These are phyloP conservation scores for Globisporangium parvum DNA, from an alignment of 352 stramenopile genomes.

Conservation along the genomic window DNA sequence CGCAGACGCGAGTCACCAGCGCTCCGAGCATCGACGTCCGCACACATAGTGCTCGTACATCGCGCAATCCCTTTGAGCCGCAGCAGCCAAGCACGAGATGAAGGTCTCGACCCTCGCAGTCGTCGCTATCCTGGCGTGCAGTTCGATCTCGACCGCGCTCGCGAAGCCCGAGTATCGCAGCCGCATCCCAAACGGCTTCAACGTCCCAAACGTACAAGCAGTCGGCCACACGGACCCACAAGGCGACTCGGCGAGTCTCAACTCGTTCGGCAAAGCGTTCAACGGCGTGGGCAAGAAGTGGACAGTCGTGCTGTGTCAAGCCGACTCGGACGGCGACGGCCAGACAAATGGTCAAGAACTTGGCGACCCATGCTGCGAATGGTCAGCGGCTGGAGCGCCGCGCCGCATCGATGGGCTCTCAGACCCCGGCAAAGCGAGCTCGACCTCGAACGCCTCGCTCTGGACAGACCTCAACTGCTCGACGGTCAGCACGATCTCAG, in stretches of 20 bases:
- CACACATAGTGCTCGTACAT: too few species aligned
- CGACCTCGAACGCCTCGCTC: neutral
- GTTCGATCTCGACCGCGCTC: neutral
- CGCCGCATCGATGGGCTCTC: conserved; percentile 21
- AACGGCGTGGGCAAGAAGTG: conserved; percentile 25
- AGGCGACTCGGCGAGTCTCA: conserved; percentile 11
- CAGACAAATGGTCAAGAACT: conserved; percentile 56
- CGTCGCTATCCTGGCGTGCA: too few species aligned
- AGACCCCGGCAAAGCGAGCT: conserved; percentile 12
- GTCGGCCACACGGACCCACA: conserved; percentile 25
- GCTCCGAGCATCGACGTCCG: too few species aligned
- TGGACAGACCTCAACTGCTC: conserved; percentile 7
- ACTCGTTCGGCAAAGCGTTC: conserved; percentile 32
- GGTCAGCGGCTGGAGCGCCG: conserved; percentile 4
- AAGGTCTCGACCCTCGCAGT: too few species aligned
- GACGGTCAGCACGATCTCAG: neutral
- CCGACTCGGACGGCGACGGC: conserved; percentile 37
- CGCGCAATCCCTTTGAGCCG: too few species aligned
- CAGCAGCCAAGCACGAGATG: too few species aligned
- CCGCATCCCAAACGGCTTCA: conserved; percentile 33
- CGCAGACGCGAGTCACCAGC: too few species aligned
- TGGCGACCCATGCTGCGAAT: conserved; percentile 47
- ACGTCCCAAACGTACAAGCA: conserved; percentile 21
- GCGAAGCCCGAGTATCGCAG: conserved; percentile 5
- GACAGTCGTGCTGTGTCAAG: conserved; percentile 25